A percentile compares a stretch with the other conserved stretches of the same genome.
phyloP scores from a whole-genome alignment of 2,329 filamentous ascomycete species.

The Dactylellina parvicollis region DNA sequence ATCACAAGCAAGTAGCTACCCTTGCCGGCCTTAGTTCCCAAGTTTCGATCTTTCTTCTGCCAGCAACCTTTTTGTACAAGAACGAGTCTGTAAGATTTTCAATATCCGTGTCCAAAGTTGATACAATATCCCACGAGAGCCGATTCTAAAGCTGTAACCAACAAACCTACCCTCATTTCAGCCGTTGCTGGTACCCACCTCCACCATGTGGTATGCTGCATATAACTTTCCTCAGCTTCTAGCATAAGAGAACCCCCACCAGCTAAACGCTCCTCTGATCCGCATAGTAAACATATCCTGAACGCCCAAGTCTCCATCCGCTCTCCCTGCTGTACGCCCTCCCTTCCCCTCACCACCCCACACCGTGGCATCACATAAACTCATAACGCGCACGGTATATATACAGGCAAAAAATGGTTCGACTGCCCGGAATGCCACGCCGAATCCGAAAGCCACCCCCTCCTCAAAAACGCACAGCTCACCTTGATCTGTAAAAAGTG shows the following conservation, averaged over 20 bases:
- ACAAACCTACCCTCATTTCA: too few relatives aligned
- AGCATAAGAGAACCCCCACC: not conserved
- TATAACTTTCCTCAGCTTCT: not conserved
- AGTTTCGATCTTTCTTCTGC: too few relatives aligned
- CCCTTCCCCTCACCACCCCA: not conserved
- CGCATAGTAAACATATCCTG: conserved; percentile 90
- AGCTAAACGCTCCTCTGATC: conserved; percentile 30
- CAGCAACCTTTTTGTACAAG: too few relatives aligned
- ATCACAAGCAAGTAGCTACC: too few relatives aligned
- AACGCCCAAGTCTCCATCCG: conserved; percentile 98
- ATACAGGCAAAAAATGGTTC: conserved; percentile 90
- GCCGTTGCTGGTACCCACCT: not conserved
- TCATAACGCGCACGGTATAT: not conserved
- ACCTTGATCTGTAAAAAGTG: conserved; percentile 98
- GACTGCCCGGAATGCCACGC: conserved; percentile 95
- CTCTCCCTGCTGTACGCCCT: conserved; percentile 86
- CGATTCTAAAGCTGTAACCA: too few relatives aligned
- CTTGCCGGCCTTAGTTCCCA: too few relatives aligned
- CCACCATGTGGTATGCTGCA: conserved; percentile 28
- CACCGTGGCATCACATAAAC: not conserved
- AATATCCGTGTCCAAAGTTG: too few relatives aligned
- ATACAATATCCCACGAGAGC: too few relatives aligned
- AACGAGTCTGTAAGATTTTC: too few relatives aligned
- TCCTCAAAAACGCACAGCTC: conserved; percentile 86
- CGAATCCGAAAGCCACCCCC: conserved; percentile 79